Evolutionary conservation across 768 basidiomycete species (phyloP).

Genomic region (Sporobolomyces roseus): DNA sequence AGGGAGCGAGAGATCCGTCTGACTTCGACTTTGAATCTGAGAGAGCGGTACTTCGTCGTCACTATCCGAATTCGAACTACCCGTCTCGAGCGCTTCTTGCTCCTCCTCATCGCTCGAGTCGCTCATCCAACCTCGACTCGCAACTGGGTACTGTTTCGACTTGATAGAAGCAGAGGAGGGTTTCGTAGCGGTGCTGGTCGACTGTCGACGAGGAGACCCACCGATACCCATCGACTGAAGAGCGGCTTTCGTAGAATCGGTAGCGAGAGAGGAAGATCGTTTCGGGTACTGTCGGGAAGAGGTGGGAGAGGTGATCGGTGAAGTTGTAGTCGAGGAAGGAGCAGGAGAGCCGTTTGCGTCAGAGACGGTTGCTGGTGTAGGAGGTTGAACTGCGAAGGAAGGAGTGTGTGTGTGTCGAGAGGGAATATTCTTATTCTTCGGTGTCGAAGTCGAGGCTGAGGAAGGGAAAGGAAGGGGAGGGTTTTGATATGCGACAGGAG

Average conservation of each 20-base stretch:
- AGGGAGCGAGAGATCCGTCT: constrained; percentile 15
- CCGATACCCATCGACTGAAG: constrained; percentile 23
- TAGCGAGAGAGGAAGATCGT: constrained; percentile 15
- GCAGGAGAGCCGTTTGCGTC: constrained; percentile 21
- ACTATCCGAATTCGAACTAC: constrained; percentile 3
- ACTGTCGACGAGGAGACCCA: not conserved
- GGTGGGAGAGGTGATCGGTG: not conserved
- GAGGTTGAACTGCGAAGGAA: constrained; percentile 26
- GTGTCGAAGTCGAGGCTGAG: not conserved
- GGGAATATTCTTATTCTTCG: not conserved
- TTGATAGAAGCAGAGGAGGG: not conserved
- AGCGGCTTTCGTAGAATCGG: constrained; percentile 19
- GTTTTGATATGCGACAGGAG: not conserved
- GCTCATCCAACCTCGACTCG: constrained; percentile 13
- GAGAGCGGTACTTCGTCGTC: constrained; percentile 39
- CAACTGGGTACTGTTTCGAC: not conserved
- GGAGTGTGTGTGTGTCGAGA: not conserved
- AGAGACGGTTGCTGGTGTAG: constrained; percentile 17
- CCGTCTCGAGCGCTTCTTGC: constrained; percentile 16
- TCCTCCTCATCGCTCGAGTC: constrained; percentile 36
- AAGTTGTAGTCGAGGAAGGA: not conserved
- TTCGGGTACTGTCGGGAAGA: constrained; percentile 1
- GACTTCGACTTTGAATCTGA: constrained; percentile 26
- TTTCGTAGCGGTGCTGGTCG: not conserved
- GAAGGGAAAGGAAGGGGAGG: not conserved